Evolutionary conservation across 257 asterid species (phyloP).

Genomic region (Solanum ossicruentum): DNA sequence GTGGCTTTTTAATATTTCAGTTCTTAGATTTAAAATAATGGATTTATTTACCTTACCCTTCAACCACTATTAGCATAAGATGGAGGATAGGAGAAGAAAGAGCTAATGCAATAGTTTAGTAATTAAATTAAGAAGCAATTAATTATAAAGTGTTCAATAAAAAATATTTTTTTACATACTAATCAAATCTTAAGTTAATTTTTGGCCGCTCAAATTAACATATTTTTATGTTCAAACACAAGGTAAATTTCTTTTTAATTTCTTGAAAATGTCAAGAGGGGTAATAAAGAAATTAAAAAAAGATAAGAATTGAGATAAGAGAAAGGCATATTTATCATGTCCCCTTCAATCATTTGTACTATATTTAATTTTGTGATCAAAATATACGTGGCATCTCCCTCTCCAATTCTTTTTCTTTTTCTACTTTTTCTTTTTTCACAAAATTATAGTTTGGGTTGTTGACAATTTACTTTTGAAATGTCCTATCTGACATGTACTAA

Average conservation of each 20-base stretch:
- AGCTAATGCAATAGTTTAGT: too few relatives aligned
- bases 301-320: not conserved
- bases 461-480: not conserved
- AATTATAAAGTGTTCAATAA: too few relatives aligned
- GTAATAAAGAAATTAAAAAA: not conserved
- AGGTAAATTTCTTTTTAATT: not conserved
- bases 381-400: not conserved
- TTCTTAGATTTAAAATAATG: too few relatives aligned
- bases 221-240: too few relatives aligned
- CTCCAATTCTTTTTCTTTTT: not conserved
- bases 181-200: too few relatives aligned
- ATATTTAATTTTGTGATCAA: not conserved
- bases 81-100: too few relatives aligned
- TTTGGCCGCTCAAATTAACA: too few relatives aligned
- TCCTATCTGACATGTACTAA: not conserved
- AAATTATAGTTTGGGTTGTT: not conserved
- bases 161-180: too few relatives aligned
- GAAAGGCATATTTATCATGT: not conserved
- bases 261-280: not conserved
- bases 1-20: too few relatives aligned
- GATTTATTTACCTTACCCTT: too few relatives aligned
- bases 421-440: not conserved
- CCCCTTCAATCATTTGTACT: not conserved
- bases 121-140: too few relatives aligned
- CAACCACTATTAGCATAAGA: too few relatives aligned